Evolutionary conservation across 805 yeast species (phyloP).

Genomic region (Myxozyma melibiosi): DNA sequence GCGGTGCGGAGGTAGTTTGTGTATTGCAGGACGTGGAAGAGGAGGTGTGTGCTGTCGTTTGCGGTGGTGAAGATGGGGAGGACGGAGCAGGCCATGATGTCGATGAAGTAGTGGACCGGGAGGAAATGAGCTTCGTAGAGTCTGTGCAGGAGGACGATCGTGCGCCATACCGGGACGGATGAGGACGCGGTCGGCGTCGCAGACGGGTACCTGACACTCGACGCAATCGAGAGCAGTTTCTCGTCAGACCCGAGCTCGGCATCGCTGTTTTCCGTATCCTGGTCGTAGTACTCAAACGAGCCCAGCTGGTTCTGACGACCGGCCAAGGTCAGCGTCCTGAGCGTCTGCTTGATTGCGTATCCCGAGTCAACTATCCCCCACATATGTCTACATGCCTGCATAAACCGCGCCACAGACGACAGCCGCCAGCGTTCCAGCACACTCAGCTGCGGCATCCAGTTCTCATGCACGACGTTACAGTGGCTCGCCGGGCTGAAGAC

Average conservation of each 20-base stretch:
- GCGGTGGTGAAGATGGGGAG: constrained; percentile 6
- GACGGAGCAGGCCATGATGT: constrained; percentile 26
- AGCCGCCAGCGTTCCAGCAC: constrained; percentile 13
- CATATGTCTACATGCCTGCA: constrained; percentile 35
- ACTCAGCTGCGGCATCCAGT: not conserved
- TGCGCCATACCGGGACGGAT: constrained; percentile 14
- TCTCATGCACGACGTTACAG: constrained; percentile 31
- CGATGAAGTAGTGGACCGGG: constrained; percentile 32
- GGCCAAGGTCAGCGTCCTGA: not conserved
- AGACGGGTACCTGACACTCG: too few species aligned
- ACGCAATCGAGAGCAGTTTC: too few species aligned
- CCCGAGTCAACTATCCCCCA: constrained; percentile 36
- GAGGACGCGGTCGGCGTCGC: not conserved
- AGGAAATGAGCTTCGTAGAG: constrained; percentile 35
- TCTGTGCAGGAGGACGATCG: constrained; percentile 23
- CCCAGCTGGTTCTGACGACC: too few species aligned
- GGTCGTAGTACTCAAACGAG: not conserved
- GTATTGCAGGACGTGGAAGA: constrained; percentile 6
- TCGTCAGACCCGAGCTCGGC: not conserved
- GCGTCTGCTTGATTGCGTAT: constrained; percentile 23
- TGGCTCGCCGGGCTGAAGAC: constrained; percentile 34
- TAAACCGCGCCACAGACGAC: constrained; percentile 27
- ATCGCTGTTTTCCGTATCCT: not conserved
- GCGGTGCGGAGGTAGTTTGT: constrained; percentile 25
- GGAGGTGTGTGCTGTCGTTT: not conserved